These are phyloP conservation scores for Trichoderma koningiopsis DNA, from an alignment of 2,329 filamentous ascomycete genomes.

Conservation along the genomic window DNA sequence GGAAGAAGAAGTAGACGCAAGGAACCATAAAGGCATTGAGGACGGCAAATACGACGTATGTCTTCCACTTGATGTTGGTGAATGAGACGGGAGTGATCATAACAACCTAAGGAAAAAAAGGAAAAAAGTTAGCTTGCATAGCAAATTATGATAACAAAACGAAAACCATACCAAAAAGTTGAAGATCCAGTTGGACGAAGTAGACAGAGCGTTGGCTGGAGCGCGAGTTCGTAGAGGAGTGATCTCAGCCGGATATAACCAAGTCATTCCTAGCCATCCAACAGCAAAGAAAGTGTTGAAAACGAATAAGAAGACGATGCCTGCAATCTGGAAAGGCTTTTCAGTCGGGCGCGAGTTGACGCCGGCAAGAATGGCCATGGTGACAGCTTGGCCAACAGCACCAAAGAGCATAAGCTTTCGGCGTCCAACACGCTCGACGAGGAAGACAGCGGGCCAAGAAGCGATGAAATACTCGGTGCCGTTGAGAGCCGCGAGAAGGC, in stretches of 20 bases:
- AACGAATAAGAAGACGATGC: constrained; percentile 67
- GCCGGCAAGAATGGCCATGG: constrained; percentile 65
- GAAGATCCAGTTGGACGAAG: constrained; percentile 62
- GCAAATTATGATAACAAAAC: background rate
- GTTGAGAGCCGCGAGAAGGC: constrained; percentile 54
- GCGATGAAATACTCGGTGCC: constrained; percentile 60
- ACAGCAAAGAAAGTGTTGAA: constrained; percentile 62
- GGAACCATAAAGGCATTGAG: constrained; percentile 65
- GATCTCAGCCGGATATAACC: constrained; percentile 68
- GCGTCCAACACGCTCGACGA: constrained; percentile 68
- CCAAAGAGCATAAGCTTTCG: constrained; percentile 73
- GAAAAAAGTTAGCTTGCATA: background rate
- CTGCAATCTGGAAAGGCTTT: constrained; percentile 57
- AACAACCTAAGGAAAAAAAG: constrained; percentile 47
- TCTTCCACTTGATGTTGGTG: constrained; percentile 58
- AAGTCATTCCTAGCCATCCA: constrained; percentile 61
- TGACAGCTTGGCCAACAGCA: constrained; percentile 59
- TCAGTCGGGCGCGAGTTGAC: constrained; percentile 55
- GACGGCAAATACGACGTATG: constrained; percentile 67
- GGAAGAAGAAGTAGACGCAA: constrained; percentile 63
- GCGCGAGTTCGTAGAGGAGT: constrained; percentile 68
- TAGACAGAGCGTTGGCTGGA: constrained; percentile 59
- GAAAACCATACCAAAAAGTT: constrained; percentile 53
- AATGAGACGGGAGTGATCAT: constrained; percentile 65
- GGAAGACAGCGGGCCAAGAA: constrained; percentile 62